Evolutionary conservation across 2,329 filamentous ascomycete species (phyloP).

Genomic region (Periconia macrospinosa): DNA sequence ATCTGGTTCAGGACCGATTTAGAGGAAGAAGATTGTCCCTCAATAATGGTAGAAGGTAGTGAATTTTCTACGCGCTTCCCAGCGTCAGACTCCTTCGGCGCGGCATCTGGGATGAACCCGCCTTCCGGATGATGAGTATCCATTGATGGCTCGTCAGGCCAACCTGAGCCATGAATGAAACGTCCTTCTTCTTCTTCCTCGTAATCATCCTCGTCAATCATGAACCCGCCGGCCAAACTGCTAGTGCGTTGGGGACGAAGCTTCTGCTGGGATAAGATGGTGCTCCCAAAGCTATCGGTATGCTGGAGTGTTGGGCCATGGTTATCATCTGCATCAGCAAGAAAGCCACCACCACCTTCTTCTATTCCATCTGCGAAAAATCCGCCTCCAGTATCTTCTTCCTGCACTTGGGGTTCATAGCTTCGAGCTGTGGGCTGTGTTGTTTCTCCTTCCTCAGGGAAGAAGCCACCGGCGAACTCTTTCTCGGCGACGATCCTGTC

Average conservation of each 20-base stretch:
- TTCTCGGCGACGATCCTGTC: conserved; percentile 29
- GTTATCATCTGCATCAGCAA: conserved; percentile 13
- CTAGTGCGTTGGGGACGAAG: conserved; percentile 25
- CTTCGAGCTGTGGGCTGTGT: conserved; percentile 21
- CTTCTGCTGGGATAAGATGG: conserved; percentile 30
- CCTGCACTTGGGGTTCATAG: conserved; percentile 10
- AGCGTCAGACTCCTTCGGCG: not conserved
- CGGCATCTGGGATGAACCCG: conserved; percentile 9
- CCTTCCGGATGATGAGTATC: conserved; percentile 35
- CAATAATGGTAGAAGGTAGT: not conserved
- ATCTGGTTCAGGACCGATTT: not conserved
- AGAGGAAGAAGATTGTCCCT: not conserved
- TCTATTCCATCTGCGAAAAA: conserved; percentile 12
- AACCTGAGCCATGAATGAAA: conserved; percentile 13
- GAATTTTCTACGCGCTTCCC: not conserved
- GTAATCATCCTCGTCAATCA: conserved; percentile 26
- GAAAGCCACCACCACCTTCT: conserved; percentile 22
- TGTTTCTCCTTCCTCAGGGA: conserved; percentile 54
- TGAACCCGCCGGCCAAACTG: conserved; percentile 27
- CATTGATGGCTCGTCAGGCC: conserved; percentile 1
- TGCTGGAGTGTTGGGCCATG: conserved; percentile 13
- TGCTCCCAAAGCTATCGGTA: conserved; percentile 36
- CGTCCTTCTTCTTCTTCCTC: conserved; percentile 19
- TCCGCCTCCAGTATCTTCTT: conserved; percentile 18
- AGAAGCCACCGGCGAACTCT: conserved; percentile 43